A percentile compares a stretch with the other conserved stretches of the same genome.
Evolutionary conservation across 176 grass and related monocot genomes (phyloP).

Genomic region (Triticum aestivum): DNA sequence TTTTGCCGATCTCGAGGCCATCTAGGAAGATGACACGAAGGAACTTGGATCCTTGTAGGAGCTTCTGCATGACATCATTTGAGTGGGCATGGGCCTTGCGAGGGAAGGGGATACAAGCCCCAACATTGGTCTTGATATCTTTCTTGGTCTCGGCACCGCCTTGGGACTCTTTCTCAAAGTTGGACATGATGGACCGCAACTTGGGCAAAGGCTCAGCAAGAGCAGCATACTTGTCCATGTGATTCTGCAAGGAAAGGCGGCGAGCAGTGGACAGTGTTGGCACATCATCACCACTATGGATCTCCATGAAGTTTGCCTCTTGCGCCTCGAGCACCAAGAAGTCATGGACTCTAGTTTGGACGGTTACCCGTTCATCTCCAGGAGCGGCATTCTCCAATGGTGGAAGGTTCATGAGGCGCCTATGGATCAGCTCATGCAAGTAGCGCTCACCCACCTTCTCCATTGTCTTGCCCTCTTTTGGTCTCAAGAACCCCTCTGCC

Average conservation of each 20-base stretch:
- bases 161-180: conserved; percentile 12
- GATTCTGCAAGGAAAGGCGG: conserved; percentile 35
- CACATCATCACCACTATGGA: conserved; percentile 5
- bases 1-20: not conserved
- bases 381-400: not conserved
- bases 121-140: not conserved
- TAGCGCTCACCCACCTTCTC: conserved; percentile 38
- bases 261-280: conserved; percentile 21
- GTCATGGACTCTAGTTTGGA: conserved; percentile 38
- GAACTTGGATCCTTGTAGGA: not conserved
- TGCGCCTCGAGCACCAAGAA: conserved; percentile 42
- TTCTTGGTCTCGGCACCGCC: not conserved
- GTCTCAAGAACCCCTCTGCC: conserved; percentile 38
- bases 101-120: not conserved
- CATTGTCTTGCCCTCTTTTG: conserved; percentile 15
- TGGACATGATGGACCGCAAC: conserved; percentile 38
- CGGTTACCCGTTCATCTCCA: not conserved
- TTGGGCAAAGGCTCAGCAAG: conserved; percentile 19
- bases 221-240: conserved; percentile 32
- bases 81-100: not conserved
- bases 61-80: not conserved
- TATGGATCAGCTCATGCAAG: conserved; percentile 30
- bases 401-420: conserved; percentile 12
- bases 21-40: conserved; percentile 23
- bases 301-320: conserved; percentile 33